Conservation (phyloP, 2,329 filamentous ascomycete genomes). For the Neurospora sp. region DNA sequence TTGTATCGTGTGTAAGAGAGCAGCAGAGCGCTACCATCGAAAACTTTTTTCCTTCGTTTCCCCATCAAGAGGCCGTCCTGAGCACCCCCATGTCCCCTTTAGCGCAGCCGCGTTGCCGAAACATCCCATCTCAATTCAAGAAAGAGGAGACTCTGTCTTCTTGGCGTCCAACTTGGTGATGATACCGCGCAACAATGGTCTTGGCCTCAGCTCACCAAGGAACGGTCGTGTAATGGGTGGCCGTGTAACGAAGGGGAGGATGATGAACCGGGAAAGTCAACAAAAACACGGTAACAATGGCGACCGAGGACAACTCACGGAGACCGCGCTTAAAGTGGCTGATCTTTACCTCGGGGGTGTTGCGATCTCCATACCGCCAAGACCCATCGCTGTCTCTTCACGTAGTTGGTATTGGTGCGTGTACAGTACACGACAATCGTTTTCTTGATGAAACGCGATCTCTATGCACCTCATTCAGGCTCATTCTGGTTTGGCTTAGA, state of each 20-base stretch:
- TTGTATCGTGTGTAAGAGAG: not conserved
- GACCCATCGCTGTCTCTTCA: not conserved
- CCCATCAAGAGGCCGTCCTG: not conserved
- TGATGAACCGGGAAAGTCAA: not conserved
- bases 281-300: not conserved
- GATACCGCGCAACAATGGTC: not conserved
- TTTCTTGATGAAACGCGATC: not conserved
- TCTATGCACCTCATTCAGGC: not conserved
- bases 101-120: not conserved
- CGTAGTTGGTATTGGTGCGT: not conserved
- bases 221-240: not conserved
- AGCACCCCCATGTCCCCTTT: not conserved
- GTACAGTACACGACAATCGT: not conserved
- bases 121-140: not conserved
- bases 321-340: not conserved
- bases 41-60: not conserved
- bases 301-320: not conserved
- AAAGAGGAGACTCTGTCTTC: not conserved
- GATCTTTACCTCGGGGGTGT: not conserved
- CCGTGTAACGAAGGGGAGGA: not conserved
- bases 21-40: not conserved
- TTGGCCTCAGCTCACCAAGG: not conserved
- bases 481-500: not conserved
- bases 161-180: not conserved
- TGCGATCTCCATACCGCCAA: not conserved